Percentiles rank a stretch among this genome's conserved stretches.
These are phyloP conservation scores for Leishmania aethiopica DNA, from an alignment of 208 protist species.

Conservation along the genomic window DNA sequence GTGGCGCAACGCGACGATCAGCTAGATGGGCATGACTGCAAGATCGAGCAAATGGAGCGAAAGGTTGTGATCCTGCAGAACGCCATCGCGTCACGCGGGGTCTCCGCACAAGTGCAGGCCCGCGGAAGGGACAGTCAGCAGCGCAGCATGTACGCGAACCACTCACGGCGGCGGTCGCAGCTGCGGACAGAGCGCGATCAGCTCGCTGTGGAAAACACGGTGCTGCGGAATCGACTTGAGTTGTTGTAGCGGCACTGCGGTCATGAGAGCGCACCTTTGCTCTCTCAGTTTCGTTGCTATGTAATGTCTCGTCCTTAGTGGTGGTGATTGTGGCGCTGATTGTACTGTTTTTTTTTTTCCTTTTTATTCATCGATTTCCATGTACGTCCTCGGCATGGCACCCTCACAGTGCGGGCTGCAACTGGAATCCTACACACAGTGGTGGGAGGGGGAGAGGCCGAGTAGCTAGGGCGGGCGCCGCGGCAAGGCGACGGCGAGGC, in stretches of 20 bases:
- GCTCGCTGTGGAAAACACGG: slow-evolving; percentile 54
- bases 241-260: slow-evolving; percentile 8
- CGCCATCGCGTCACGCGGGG: slow-evolving; percentile 64
- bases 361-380: background rate
- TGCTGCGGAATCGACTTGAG: slow-evolving; percentile 27
- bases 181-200: slow-evolving; percentile 57
- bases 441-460: too few species aligned
- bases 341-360: slow-evolving; percentile 1
- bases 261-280: background rate
- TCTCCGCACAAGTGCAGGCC: slow-evolving; percentile 54
- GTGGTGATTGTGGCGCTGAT: background rate
- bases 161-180: slow-evolving; percentile 31
- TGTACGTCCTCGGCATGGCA: background rate
- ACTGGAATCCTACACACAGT: background rate
- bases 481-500: background rate
- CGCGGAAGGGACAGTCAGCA: slow-evolving; percentile 54
- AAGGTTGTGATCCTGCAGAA: slow-evolving; percentile 75
- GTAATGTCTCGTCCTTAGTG: background rate
- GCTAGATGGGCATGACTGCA: slow-evolving; percentile 69
- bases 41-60: slow-evolving; percentile 74
- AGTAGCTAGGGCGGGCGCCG: background rate
- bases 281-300: background rate
- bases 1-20: slow-evolving; percentile 70
- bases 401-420: background rate
- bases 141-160: slow-evolving; percentile 45